These are phyloP conservation scores for Eucalyptus globulus DNA, from an alignment of 345 rosid genomes.

Conservation along the genomic window DNA sequence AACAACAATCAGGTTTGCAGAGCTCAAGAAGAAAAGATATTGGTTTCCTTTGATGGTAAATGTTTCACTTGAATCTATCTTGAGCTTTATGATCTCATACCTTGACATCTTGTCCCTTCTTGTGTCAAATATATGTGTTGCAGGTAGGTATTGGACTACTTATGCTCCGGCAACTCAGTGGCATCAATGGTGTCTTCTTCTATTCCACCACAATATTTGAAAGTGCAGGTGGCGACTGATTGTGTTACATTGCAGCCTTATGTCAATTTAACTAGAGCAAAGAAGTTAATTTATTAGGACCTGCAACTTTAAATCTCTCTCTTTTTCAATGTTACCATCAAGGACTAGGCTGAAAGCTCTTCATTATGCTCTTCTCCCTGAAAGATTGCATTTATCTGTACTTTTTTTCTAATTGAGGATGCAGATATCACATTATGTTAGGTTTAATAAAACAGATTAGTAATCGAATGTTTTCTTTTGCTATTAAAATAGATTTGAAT, in stretches of 20 bases:
- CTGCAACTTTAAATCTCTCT: neutral
- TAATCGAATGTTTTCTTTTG: neutral
- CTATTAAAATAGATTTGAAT: neutral
- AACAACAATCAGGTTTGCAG: slow-evolving; percentile 59
- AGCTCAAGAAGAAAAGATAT: slow-evolving; percentile 80
- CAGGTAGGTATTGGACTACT: slow-evolving; percentile 91
- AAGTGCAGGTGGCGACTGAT: slow-evolving; percentile 48
- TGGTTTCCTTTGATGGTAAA: slow-evolving; percentile 89
- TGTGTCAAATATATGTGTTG: neutral
- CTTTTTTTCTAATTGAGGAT: neutral
- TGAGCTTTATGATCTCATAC: neutral
- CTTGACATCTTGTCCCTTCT: neutral
- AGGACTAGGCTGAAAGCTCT: neutral
- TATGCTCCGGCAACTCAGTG: slow-evolving; percentile 82
- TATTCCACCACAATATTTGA: slow-evolving; percentile 81
- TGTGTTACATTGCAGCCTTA: neutral
- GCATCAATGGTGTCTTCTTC: slow-evolving; percentile 87
- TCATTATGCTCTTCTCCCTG: neutral
- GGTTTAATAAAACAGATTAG: neutral
- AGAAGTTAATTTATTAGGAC: neutral
- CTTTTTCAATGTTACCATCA: neutral
- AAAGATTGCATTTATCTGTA: neutral
- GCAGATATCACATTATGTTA: neutral
- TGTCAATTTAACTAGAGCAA: no score
- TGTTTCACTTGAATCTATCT: neutral